Evolutionary conservation across 805 yeast genomes (phyloP).

Genomic region (Candida chauliodis): DNA sequence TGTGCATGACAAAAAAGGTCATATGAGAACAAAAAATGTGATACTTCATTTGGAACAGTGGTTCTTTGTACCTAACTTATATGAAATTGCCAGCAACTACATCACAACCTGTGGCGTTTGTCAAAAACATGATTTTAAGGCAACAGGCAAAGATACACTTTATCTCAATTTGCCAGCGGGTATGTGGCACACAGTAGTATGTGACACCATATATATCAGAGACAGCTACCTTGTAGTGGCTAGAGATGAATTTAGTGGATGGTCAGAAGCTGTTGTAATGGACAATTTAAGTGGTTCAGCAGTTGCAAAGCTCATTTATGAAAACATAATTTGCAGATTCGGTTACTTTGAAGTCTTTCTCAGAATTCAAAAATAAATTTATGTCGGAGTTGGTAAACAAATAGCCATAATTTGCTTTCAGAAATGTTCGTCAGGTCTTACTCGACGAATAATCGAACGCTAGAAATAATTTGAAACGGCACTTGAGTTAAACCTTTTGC

Average conservation of each 20-base stretch:
- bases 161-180: neutral
- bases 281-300: neutral
- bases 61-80: neutral
- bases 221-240: neutral
- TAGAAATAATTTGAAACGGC: too few species aligned
- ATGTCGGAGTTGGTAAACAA: neutral
- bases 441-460: too few species aligned
- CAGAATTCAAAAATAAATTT: slow-evolving; percentile 1
- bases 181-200: slow-evolving; percentile 1
- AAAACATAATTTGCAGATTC: slow-evolving; percentile 1
- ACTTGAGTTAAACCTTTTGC: too few species aligned
- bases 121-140: neutral
- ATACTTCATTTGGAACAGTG: too few species aligned
- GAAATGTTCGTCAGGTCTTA: too few species aligned
- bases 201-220: neutral
- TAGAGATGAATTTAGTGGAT: slow-evolving; percentile 3
- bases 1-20: too few species aligned
- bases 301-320: neutral
- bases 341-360: neutral
- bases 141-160: neutral
- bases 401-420: too few species aligned
- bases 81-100: neutral
- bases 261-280: slow-evolving; percentile 1
- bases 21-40: too few species aligned
- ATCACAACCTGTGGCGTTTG: neutral